Conservation (phyloP, 352 stramenopile species). For the Phytophthora pseudosyringae region DNA sequence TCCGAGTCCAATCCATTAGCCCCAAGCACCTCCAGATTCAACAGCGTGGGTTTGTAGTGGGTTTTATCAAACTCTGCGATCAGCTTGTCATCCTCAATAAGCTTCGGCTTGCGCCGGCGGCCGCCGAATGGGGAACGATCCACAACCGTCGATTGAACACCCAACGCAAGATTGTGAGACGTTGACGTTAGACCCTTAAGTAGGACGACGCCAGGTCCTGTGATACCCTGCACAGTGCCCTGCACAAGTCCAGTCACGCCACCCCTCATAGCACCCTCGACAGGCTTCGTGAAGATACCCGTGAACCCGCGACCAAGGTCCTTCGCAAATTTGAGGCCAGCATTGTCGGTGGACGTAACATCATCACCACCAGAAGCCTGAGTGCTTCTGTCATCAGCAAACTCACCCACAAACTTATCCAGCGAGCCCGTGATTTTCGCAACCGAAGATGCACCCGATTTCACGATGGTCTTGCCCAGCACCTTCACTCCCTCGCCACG, state of each 20-base stretch:
- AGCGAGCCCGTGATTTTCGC: conserved; percentile 89
- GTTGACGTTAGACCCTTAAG: conserved; percentile 88
- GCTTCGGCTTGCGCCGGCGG: conserved; percentile 71
- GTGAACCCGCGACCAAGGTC: conserved; percentile 86
- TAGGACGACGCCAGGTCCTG: conserved; percentile 81
- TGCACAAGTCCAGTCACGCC: conserved; percentile 80
- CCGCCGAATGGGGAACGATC: conserved; percentile 83
- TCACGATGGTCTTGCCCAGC: conserved; percentile 85
- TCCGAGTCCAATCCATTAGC: conserved; percentile 77
- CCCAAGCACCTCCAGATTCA: conserved; percentile 75
- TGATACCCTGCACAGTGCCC: conserved; percentile 80
- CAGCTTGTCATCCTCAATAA: conserved; percentile 68
- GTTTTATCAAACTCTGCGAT: conserved; percentile 70
- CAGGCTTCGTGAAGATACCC: conserved; percentile 88
- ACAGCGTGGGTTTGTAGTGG: conserved; percentile 62
- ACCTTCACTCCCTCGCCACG: conserved; percentile 88
- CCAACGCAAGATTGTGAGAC: conserved; percentile 76
- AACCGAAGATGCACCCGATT: conserved; percentile 72
- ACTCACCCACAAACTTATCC: conserved; percentile 86
- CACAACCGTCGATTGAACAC: conserved; percentile 82
- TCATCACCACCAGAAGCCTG: conserved; percentile 18
- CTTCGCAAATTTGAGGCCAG: conserved; percentile 86
- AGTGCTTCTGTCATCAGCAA: conserved; percentile 60
- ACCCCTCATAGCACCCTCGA: conserved; percentile 81
- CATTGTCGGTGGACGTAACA: conserved; percentile 52